Conservation (phyloP, 2,329 filamentous ascomycete species). For the Aspergillus sp. region DNA sequence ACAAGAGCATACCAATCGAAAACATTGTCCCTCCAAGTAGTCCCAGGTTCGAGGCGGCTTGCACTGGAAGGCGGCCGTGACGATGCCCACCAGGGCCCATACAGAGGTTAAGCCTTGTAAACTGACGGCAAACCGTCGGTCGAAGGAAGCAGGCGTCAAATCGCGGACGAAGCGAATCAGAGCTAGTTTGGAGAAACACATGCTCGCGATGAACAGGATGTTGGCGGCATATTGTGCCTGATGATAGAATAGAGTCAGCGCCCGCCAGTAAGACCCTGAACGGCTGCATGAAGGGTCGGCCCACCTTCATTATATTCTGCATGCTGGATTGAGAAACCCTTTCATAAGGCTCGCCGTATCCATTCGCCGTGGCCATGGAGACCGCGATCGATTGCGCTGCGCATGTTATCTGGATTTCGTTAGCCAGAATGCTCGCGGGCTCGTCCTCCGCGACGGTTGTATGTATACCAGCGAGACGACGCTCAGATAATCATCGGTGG, state of each 20-base stretch:
- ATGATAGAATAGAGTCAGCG: neutral
- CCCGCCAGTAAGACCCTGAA: neutral
- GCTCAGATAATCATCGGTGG: conserved; percentile 23
- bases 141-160: conserved; percentile 19
- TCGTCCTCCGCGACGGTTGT: neutral
- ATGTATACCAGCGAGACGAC: conserved; percentile 21
- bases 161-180: conserved; percentile 24
- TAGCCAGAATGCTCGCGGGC: neutral
- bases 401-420: conserved; percentile 7
- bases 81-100: conserved; percentile 17
- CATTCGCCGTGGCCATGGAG: conserved; percentile 22
- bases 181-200: conserved; percentile 26
- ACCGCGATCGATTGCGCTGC: conserved; percentile 23
- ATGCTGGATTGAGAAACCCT: conserved; percentile 10
- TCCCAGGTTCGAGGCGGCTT: conserved; percentile 19
- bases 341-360: conserved; percentile 22
- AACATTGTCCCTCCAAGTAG: conserved; percentile 20
- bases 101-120: conserved; percentile 13
- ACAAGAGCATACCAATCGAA: conserved; percentile 16
- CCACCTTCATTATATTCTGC: conserved; percentile 22
- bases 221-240: conserved; percentile 25
- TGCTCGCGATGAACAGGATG: conserved; percentile 22
- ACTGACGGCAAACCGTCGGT: conserved; percentile 16
- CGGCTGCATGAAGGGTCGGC: neutral
- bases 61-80: conserved; percentile 23